Evolutionary conservation across 1,139 yeast species (phyloP).

Genomic region (Lodderomyces oxycetoniae): DNA sequence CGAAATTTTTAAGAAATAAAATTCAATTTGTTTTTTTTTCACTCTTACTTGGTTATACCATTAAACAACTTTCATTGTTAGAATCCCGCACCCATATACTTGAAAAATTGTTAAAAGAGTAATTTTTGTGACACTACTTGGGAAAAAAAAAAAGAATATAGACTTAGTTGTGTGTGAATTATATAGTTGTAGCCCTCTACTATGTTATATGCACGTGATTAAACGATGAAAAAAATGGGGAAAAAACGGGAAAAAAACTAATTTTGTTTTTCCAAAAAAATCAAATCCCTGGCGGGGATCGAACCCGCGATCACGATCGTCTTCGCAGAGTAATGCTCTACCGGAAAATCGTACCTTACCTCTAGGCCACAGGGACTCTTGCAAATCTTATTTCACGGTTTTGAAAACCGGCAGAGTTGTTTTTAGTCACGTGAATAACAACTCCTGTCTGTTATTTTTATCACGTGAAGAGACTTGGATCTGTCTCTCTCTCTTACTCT

Average conservation of each 20-base stretch:
- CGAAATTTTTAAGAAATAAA: no score
- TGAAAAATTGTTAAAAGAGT: no score
- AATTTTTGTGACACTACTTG: no score
- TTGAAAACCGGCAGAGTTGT: neutral
- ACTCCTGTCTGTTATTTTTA: slow-evolving; percentile 2
- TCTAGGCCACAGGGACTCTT: slow-evolving; percentile 50
- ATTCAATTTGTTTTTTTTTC: no score
- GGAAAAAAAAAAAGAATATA: no score
- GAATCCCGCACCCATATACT: no score
- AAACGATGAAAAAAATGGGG: neutral
- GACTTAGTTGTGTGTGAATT: no score
- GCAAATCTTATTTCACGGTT: neutral
- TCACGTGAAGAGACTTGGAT: neutral
- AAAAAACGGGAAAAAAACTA: neutral
- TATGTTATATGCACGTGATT: no score
- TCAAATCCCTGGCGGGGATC: slow-evolving; percentile 52
- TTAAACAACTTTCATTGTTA: no score
- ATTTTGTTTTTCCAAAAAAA: slow-evolving; percentile 5
- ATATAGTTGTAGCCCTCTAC: no score
- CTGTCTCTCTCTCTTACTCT: neutral
- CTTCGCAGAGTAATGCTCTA: neutral
- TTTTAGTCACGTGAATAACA: slow-evolving; percentile 1
- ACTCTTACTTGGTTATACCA: no score
- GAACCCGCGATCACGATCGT: slow-evolving; percentile 54
- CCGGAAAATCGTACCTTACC: slow-evolving; percentile 55